Conservation (phyloP, 2,329 filamentous ascomycete genomes). For the Sporothrix pallida region DNA sequence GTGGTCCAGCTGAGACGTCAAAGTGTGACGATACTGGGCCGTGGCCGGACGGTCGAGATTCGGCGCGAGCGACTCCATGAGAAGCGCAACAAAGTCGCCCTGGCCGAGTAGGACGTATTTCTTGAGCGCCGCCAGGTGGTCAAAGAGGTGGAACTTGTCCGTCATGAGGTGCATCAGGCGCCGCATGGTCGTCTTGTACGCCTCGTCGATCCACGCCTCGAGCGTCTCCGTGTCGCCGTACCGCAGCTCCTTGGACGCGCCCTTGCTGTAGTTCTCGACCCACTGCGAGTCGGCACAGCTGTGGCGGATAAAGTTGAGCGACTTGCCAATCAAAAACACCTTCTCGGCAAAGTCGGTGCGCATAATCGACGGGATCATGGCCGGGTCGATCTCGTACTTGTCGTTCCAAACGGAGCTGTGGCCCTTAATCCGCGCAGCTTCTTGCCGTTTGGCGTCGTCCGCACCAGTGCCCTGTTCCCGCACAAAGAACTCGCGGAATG, state of each 20-base stretch:
- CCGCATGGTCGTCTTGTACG: slow-evolving; percentile 98
- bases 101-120: slow-evolving; percentile 93
- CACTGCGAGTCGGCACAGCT: slow-evolving; percentile 91
- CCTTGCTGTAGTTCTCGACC: slow-evolving; percentile 95
- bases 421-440: slow-evolving; percentile 59
- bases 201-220: slow-evolving; percentile 92
- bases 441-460: slow-evolving; percentile 47
- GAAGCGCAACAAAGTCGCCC: slow-evolving; percentile 93
- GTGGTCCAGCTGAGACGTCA: slow-evolving; percentile 97
- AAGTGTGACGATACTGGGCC: slow-evolving; percentile 92
- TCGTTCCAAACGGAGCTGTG: slow-evolving; percentile 97
- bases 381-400: slow-evolving; percentile 85
- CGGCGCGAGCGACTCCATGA: slow-evolving; percentile 94
- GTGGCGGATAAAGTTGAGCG: slow-evolving; percentile 96
- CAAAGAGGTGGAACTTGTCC: slow-evolving; percentile 91
- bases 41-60: slow-evolving; percentile 96
- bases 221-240: slow-evolving; percentile 94
- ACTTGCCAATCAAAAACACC: slow-evolving; percentile 96
- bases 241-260: slow-evolving; percentile 84
- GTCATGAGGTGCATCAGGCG: slow-evolving; percentile 92
- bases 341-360: slow-evolving; percentile 93
- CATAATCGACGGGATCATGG: slow-evolving; percentile 92
- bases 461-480: slow-evolving; percentile 72
- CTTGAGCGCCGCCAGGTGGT: slow-evolving; percentile 89
- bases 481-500: slow-evolving; percentile 94